These are phyloP conservation scores for Alternaria brassicicola DNA, from an alignment of 2,329 filamentous ascomycete species.

Conservation along the genomic window DNA sequence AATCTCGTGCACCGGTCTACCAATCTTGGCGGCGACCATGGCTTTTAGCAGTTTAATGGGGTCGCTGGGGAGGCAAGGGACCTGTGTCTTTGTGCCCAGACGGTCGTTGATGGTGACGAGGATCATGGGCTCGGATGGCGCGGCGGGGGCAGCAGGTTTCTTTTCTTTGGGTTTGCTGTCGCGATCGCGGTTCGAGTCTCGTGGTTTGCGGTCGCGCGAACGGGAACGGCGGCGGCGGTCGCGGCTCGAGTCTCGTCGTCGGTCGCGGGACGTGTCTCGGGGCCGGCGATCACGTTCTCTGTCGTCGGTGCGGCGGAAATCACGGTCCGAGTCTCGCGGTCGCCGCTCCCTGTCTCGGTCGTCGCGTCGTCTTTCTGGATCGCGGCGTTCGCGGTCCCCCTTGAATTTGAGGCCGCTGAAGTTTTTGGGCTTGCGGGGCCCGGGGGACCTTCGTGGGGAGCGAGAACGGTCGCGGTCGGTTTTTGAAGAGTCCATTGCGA, in stretches of 20 bases:
- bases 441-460: slow-evolving; percentile 30
- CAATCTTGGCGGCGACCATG: slow-evolving; percentile 87
- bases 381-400: slow-evolving; percentile 34
- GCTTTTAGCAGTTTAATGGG: slow-evolving; percentile 87
- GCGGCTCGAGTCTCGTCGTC: slow-evolving; percentile 10
- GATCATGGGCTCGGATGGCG: slow-evolving; percentile 77
- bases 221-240: slow-evolving; percentile 2
- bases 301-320: slow-evolving; percentile 6
- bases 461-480: slow-evolving; percentile 33
- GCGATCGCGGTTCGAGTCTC: slow-evolving; percentile 15
- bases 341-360: slow-evolving; percentile 35
- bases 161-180: slow-evolving; percentile 15
- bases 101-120: slow-evolving; percentile 93
- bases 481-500: slow-evolving; percentile 17
- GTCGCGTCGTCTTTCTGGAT: slow-evolving; percentile 13
- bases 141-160: slow-evolving; percentile 26
- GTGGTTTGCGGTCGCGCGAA: not conserved
- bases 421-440: slow-evolving; percentile 41
- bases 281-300: slow-evolving; percentile 2
- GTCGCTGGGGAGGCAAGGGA: slow-evolving; percentile 86
- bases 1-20: slow-evolving; percentile 88
- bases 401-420: slow-evolving; percentile 66
- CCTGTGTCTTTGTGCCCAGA: slow-evolving; percentile 92
- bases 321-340: slow-evolving; percentile 24
- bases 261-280: not conserved